Evolutionary conservation across 371 early-diverging fungal genomes (phyloP).

Genomic region (Batkoa obscura): DNA sequence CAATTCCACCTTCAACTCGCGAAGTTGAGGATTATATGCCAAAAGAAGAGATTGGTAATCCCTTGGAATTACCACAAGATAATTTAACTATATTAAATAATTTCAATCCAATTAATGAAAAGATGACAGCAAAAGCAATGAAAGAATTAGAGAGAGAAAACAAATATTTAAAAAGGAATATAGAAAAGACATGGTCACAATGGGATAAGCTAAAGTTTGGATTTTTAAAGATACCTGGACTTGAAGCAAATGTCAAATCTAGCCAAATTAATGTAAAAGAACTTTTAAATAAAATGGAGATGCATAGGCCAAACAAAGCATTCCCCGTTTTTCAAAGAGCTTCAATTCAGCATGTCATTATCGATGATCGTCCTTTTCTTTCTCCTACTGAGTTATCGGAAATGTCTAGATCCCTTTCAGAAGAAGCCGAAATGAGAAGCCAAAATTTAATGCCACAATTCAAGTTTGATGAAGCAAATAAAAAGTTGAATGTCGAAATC

Average conservation of each 20-base stretch:
- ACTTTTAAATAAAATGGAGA: not conserved
- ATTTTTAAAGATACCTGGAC: not conserved
- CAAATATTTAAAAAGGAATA: not conserved
- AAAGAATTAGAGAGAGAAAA: constrained; percentile 3
- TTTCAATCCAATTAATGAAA: not conserved
- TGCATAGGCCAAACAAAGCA: not conserved
- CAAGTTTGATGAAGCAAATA: no score
- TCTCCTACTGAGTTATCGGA: not conserved
- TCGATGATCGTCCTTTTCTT: not conserved
- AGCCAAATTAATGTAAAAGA: not conserved
- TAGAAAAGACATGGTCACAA: constrained; percentile 1
- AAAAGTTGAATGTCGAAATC: no score
- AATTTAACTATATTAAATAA: not conserved
- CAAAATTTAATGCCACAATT: no score
- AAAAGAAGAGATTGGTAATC: not conserved
- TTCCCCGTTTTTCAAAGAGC: not conserved
- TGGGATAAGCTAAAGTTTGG: not conserved
- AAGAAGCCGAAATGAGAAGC: no score
- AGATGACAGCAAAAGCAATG: not conserved
- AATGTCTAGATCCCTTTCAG: no score
- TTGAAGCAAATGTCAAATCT: not conserved
- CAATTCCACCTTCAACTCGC: not conserved
- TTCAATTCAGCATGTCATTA: not conserved
- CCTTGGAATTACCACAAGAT: not conserved
- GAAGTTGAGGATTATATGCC: not conserved